phyloP scores from a whole-genome alignment of 495 filamentous ascomycete species.

The Aspergillus taichungensis region DNA sequence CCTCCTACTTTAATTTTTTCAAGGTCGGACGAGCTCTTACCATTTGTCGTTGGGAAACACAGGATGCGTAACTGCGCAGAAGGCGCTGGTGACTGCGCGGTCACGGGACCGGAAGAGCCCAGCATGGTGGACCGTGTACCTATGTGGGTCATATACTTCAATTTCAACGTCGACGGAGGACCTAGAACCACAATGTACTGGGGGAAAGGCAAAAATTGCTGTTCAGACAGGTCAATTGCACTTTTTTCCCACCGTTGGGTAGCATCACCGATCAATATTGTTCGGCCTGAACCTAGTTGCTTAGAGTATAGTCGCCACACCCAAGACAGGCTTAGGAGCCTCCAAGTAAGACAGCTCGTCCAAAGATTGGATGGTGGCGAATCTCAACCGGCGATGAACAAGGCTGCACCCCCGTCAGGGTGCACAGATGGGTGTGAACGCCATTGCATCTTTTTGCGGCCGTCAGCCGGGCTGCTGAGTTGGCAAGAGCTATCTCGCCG shows the following conservation, averaged over 20 bases:
- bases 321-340: slow-evolving; percentile 13
- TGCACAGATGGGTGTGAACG: slow-evolving; percentile 8
- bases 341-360: slow-evolving; percentile 22
- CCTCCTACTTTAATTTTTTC: slow-evolving; percentile 24
- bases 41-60: slow-evolving; percentile 31
- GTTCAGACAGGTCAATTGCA: too few species aligned
- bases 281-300: slow-evolving; percentile 27
- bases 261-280: slow-evolving; percentile 13
- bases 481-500: slow-evolving; percentile 30
- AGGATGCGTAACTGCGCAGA: slow-evolving; percentile 29
- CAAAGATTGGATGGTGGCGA: slow-evolving; percentile 25
- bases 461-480: slow-evolving; percentile 23
- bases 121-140: slow-evolving; percentile 25
- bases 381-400: slow-evolving; percentile 20
- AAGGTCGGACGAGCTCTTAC: slow-evolving; percentile 14
- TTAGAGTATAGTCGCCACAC: slow-evolving; percentile 18
- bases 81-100: slow-evolving; percentile 30
- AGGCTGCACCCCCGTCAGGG: slow-evolving; percentile 15
- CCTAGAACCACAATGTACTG: not conserved
- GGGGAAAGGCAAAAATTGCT: too few species aligned
- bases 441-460: slow-evolving; percentile 16
- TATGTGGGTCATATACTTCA: slow-evolving; percentile 36
- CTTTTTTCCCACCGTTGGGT: slow-evolving; percentile 14
- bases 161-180: slow-evolving; percentile 33
- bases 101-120: slow-evolving; percentile 39